Evolutionary conservation across 2,329 filamentous ascomycete genomes (phyloP).

Genomic region (Microsporum audouinii): DNA sequence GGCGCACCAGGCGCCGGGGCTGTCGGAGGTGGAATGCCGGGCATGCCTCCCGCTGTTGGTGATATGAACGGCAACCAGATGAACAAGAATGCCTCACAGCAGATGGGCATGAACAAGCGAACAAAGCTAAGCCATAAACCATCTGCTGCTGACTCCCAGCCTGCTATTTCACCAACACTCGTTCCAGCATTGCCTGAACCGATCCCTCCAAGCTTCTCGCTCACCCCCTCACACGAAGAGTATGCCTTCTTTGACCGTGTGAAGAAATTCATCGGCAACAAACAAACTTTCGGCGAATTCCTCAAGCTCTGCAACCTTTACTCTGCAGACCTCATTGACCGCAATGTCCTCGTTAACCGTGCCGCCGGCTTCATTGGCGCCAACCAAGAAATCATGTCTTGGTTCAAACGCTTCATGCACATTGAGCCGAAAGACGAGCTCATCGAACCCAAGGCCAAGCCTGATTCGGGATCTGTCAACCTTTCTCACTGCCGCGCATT

Average conservation of each 20-base stretch:
- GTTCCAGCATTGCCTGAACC: slow-evolving; percentile 82
- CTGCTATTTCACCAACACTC: slow-evolving; percentile 67
- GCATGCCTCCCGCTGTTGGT: slow-evolving; percentile 21
- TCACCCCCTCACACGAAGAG: slow-evolving; percentile 71
- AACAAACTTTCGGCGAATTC: slow-evolving; percentile 88
- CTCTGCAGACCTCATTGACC: slow-evolving; percentile 83
- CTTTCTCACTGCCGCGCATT: slow-evolving; percentile 92
- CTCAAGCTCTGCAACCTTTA: slow-evolving; percentile 94
- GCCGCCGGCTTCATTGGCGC: slow-evolving; percentile 76
- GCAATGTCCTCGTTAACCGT: slow-evolving; percentile 68
- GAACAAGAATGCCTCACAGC: slow-evolving; percentile 26
- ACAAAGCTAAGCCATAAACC: slow-evolving; percentile 62
- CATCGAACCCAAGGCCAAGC: slow-evolving; percentile 65
- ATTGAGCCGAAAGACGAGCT: slow-evolving; percentile 61
- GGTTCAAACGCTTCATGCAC: slow-evolving; percentile 74
- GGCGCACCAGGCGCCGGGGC: slow-evolving; percentile 40
- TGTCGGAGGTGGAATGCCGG: slow-evolving; percentile 25
- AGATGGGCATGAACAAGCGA: slow-evolving; percentile 44
- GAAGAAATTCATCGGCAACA: slow-evolving; percentile 91
- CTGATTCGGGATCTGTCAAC: slow-evolving; percentile 68
- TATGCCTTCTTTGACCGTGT: slow-evolving; percentile 89
- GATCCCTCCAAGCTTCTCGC: slow-evolving; percentile 60
- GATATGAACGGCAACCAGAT: slow-evolving; percentile 23
- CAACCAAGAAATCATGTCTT: slow-evolving; percentile 77
- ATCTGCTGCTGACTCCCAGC: slow-evolving; percentile 43